Evolutionary conservation across 1,139 yeast genomes (phyloP), one percentile per base, ranked within the genome.

Genomic region (Lodderomyces parapsilosis): DNA sequence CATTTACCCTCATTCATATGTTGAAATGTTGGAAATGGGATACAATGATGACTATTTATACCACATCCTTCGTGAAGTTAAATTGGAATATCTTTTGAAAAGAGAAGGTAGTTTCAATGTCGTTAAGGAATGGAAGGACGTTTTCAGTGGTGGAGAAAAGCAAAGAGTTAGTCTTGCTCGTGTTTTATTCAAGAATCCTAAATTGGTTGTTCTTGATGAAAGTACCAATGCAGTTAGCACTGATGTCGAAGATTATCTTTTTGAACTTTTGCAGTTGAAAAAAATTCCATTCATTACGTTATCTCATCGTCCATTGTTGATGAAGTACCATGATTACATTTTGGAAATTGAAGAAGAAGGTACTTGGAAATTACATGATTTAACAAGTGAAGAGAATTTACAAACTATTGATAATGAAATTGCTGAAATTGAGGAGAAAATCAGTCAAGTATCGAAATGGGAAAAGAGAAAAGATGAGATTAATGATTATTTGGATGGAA

Each of bases 111-210:
- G 68, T 52, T 78, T 80, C 69, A 79, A 79, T 46, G 80, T 78
- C 30, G 67, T 66, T 43, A 84, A 85, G 51, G 90, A 84, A 53
- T 91, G 98, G 98, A 84, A 84, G 57, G 96, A 86, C 59, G 88
- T 91, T 14, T 77, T 91, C 53, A 85, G 95, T 63, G 98, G 98
- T 14, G 98, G 98, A 43, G 98, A 91, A 61, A 86, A 89, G 66
- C 98, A 91, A 68, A 80, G 96, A 57, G 78, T 90, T 60, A 83
- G 90, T 65, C 86, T 91, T 70, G 97, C 97, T 0, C 74, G 97
- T 54, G 79, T 91, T 6, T 71, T 91, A 53, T 89, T 86, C 67
- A 87, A 86, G 62, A 76, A 77, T 43, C 96, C 96, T 36, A 77
- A 78, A 59, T 86, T 87, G 63, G 93, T 91, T 2, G 81, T 91